Evolutionary conservation across 805 yeast genomes (phyloP).

Genomic region (Henningerozyma blattae): DNA sequence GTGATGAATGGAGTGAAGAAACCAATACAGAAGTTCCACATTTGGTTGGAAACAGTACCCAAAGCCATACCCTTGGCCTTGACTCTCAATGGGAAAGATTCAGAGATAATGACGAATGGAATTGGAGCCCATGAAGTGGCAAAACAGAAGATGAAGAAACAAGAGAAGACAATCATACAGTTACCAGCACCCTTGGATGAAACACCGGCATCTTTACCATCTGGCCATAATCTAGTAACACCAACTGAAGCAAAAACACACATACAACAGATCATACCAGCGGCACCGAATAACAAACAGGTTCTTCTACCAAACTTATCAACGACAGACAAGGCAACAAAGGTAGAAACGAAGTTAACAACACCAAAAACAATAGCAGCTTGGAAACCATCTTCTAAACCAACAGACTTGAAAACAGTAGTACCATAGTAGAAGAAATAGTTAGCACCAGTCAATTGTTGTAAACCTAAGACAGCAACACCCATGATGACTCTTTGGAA

Average conservation of each 20-base stretch:
- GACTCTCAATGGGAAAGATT: conserved; percentile 63
- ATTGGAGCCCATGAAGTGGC: conserved; percentile 73
- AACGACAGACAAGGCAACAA: conserved; percentile 37
- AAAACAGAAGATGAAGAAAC: conserved; percentile 61
- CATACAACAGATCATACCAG: conserved; percentile 34
- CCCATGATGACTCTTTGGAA: conserved; percentile 39
- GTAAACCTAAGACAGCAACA: conserved; percentile 44
- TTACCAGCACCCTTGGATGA: conserved; percentile 46
- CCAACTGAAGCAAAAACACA: conserved; percentile 47
- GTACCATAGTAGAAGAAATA: conserved; percentile 59
- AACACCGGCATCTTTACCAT: conserved; percentile 26
- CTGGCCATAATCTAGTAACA: conserved; percentile 31
- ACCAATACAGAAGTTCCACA: conserved; percentile 59
- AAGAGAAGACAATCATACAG: conserved; percentile 57
- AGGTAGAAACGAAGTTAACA: conserved; percentile 47
- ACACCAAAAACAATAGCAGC: conserved; percentile 48
- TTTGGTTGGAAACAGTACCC: conserved; percentile 52
- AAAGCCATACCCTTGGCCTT: conserved; percentile 46
- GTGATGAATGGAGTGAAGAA: conserved; percentile 64
- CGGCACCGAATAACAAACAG: conserved; percentile 34
- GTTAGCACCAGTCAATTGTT: conserved; percentile 57
- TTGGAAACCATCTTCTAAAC: conserved; percentile 43
- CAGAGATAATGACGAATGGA: conserved; percentile 53
- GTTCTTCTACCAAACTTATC: conserved; percentile 43
- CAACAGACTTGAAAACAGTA: conserved; percentile 48